Percentiles rank a stretch among this genome's conserved stretches.
phyloP scores from a whole-genome alignment of 2,329 filamentous ascomycete species.

The Dactylellina haptotyla region DNA sequence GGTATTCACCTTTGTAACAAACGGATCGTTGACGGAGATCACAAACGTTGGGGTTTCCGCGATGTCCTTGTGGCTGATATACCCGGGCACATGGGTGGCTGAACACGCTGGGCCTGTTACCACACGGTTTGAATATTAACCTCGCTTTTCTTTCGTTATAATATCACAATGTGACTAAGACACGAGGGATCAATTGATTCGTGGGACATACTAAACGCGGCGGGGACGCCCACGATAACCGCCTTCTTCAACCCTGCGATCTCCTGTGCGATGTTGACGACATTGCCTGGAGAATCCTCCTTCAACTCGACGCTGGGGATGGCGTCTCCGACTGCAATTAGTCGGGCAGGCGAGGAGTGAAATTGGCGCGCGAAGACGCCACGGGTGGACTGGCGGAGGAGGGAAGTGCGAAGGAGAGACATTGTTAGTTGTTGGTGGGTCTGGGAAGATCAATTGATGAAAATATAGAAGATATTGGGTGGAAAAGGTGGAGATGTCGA shows the following conservation, averaged over 20 bases:
- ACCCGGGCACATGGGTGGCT: slow-evolving; percentile 56
- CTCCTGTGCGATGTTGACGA: slow-evolving; percentile 85
- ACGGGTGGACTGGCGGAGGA: slow-evolving; percentile 30
- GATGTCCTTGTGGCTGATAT: slow-evolving; percentile 53
- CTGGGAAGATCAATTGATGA: slow-evolving; percentile 10
- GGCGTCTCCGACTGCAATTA: slow-evolving; percentile 80
- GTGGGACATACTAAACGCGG: slow-evolving; percentile 55
- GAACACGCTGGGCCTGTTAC: slow-evolving; percentile 56
- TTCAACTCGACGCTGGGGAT: slow-evolving; percentile 81
- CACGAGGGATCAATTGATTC: background rate
- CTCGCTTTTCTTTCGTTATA: background rate
- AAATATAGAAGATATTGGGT: background rate
- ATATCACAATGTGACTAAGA: background rate
- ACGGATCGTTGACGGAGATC: slow-evolving; percentile 58
- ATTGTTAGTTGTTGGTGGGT: slow-evolving; percentile 18
- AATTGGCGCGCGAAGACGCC: slow-evolving; percentile 63
- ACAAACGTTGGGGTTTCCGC: slow-evolving; percentile 54
- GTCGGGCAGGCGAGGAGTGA: slow-evolving; percentile 71
- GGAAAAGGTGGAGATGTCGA: background rate
- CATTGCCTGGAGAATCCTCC: slow-evolving; percentile 86
- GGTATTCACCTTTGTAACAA: slow-evolving; percentile 56
- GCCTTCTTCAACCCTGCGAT: slow-evolving; percentile 63
- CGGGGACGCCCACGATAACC: slow-evolving; percentile 57
- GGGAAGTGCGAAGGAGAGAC: slow-evolving; percentile 32
- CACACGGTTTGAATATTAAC: background rate